Base-by-base conservation (phyloP, 208 protist species). In the Leishmania aethiopica region DNA sequence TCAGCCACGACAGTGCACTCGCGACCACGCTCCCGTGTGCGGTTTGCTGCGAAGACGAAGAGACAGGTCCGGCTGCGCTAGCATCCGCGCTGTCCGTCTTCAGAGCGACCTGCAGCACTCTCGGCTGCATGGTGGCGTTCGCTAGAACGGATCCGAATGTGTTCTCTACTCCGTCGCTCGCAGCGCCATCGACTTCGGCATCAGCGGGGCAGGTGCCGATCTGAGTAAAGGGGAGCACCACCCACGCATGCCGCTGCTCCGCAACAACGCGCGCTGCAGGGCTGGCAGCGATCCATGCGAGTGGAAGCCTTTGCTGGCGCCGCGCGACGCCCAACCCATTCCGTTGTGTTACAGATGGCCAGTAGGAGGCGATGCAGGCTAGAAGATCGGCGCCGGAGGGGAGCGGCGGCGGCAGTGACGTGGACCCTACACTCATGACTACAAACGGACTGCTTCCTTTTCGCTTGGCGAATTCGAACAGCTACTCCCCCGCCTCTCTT, bases 171-270 rank as follows among this genome's bases (percentile, higher is more conserved):
- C 70, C 28, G 5, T 75, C 77, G 59, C 10, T 49, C 11, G 42
- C 45, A 5, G 53, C 51, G 35, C 81, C 72, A 32, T 49, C 67
- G 7, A 72, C 51, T 6, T 47, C 11, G 2, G 45, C 45, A 51
- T 74, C n/a, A n/a, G 70, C 40, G 28, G 40, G 76, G 37, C 69
- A 51, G 37, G 64, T 19, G n/a, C 37, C 60, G n/a, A 67, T 79
- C 45, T 78, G 77, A 69, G 73, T 84, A 81, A 83, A 87, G 81
- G 77, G 87, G 66, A 83, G 88, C 67, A 76, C 84, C 40, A 55
- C 79, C 83, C 78, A 90, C 70, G 60, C 85, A 51, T 81, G 69
- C 84, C 40, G 84, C 82, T 87, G 81, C 80, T 93, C 90, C n/a
- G 82, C 83, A 19, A 82, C 80, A n/a, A 91, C 49, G 28, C 90